These are phyloP conservation scores for Nepenthes mirabilis DNA, from an alignment of 148 eudicot genomes.

Conservation along the genomic window DNA sequence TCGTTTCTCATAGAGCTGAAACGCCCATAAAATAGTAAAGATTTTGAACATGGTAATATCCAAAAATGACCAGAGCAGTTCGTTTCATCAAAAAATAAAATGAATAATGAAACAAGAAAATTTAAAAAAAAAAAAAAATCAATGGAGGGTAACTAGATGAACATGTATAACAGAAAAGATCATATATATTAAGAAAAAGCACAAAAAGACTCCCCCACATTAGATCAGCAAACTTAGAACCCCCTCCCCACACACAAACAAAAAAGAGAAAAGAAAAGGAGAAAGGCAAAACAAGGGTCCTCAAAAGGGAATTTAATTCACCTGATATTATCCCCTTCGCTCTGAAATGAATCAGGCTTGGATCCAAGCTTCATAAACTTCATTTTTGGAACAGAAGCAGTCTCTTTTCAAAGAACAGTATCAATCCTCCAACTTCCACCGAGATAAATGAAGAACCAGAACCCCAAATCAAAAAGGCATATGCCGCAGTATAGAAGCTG, in stretches of 20 bases:
- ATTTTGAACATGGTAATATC: no score
- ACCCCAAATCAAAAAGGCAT: background rate
- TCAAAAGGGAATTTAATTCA: constrained; percentile 13
- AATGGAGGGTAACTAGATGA: no score
- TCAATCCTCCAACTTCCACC: constrained; percentile 2
- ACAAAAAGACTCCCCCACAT: no score
- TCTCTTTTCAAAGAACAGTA: background rate
- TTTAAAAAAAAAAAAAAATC: no score
- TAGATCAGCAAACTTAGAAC: background rate
- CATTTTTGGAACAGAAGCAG: constrained; percentile 28
- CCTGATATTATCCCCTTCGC: constrained; percentile 73
- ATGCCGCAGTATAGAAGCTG: no score
- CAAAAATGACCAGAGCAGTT: no score
- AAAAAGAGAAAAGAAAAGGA: constrained; percentile 1
- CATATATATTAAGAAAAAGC: no score
- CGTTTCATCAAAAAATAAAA: no score
- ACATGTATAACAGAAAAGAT: no score
- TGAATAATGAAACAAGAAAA: no score
- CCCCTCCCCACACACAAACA: background rate
- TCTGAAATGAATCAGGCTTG: constrained; percentile 70
- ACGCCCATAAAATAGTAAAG: no score
- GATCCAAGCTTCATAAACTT: constrained; percentile 95
- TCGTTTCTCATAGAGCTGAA: no score
- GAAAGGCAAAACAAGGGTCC: background rate
- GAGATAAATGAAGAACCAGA: background rate